Evolutionary conservation across 2,329 filamentous ascomycete genomes (phyloP).

Genomic region (Penicillium sp.): DNA sequence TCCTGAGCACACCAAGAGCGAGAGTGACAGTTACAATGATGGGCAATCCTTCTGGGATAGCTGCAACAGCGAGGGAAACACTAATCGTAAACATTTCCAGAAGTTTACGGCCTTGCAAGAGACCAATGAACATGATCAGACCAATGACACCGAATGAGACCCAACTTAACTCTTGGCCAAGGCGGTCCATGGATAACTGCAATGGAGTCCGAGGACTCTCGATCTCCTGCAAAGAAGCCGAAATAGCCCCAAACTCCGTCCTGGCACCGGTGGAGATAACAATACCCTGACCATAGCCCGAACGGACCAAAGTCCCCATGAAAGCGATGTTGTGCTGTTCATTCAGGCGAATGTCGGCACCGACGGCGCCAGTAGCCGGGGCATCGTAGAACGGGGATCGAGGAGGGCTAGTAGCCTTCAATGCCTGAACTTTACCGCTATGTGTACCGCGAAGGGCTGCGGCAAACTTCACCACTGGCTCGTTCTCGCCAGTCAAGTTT

Average conservation of each 20-base stretch:
- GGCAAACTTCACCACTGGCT: constrained; percentile 74
- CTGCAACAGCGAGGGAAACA: constrained; percentile 93
- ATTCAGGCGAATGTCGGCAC: constrained; percentile 62
- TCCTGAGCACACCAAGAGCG: constrained; percentile 87
- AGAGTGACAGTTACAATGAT: constrained; percentile 98
- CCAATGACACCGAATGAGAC: constrained; percentile 93
- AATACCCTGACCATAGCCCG: constrained; percentile 89
- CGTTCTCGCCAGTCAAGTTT: constrained; percentile 93
- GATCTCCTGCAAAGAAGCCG: constrained; percentile 86
- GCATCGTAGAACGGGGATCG: constrained; percentile 56
- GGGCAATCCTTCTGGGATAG: constrained; percentile 90
- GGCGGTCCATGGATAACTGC: constrained; percentile 94
- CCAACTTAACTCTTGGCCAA: constrained; percentile 93
- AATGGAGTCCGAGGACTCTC: constrained; percentile 91
- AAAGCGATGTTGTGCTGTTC: constrained; percentile 89
- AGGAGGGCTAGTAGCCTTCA: constrained; percentile 35
- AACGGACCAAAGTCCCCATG: constrained; percentile 94
- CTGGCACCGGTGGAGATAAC: constrained; percentile 93
- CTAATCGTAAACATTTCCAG: constrained; percentile 97
- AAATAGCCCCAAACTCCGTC: constrained; percentile 95
- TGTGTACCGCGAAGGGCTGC: constrained; percentile 50
- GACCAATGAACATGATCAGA: constrained; percentile 84
- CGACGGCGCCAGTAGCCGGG: constrained; percentile 55
- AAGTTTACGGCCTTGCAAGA: constrained; percentile 80
- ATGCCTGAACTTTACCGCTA: constrained; percentile 30